Evolutionary conservation across 768 basidiomycete genomes (phyloP).

Genomic region (Pulveroboletus sp.): DNA sequence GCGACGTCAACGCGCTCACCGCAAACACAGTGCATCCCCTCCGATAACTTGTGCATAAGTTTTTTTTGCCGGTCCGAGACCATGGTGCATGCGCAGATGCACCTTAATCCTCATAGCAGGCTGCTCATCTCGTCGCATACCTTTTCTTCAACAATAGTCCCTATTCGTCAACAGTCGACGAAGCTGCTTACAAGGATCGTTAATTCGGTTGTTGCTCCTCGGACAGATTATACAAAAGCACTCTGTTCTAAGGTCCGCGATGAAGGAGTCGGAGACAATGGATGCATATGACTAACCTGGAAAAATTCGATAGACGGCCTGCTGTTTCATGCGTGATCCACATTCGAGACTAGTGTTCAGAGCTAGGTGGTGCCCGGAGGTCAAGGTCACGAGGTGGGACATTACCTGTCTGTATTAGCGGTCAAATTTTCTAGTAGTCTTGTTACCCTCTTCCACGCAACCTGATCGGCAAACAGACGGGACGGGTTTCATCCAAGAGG

Average conservation of each 20-base stretch:
- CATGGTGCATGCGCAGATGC: conserved; percentile 14
- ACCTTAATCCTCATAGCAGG: conserved; percentile 29
- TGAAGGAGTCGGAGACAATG: conserved; percentile 13
- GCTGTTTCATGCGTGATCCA: conserved; percentile 18
- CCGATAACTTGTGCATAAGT: conserved; percentile 21
- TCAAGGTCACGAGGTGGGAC: too few relatives aligned
- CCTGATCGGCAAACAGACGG: too few relatives aligned
- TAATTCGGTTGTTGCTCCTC: conserved; percentile 16
- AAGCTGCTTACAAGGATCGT: conserved; percentile 15
- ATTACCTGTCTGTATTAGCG: too few relatives aligned
- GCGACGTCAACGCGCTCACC: conserved; percentile 16
- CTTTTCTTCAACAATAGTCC: conserved; percentile 24
- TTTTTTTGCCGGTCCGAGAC: too few relatives aligned
- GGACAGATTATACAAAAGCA: conserved; percentile 25
- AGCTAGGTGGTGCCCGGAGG: conserved; percentile 8
- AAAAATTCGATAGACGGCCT: conserved; percentile 15
- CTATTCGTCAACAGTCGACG: conserved; percentile 23
- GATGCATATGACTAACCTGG: conserved; percentile 8
- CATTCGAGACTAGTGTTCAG: conserved; percentile 18
- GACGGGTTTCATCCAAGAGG: too few relatives aligned
- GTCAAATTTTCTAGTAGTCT: too few relatives aligned
- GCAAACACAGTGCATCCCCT: conserved; percentile 24
- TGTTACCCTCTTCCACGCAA: too few relatives aligned
- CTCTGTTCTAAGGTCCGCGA: conserved; percentile 17
- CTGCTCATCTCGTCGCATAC: conserved; percentile 26